Conservation (phyloP, 2,329 filamentous ascomycete species). For the Penicillium sp. region DNA sequence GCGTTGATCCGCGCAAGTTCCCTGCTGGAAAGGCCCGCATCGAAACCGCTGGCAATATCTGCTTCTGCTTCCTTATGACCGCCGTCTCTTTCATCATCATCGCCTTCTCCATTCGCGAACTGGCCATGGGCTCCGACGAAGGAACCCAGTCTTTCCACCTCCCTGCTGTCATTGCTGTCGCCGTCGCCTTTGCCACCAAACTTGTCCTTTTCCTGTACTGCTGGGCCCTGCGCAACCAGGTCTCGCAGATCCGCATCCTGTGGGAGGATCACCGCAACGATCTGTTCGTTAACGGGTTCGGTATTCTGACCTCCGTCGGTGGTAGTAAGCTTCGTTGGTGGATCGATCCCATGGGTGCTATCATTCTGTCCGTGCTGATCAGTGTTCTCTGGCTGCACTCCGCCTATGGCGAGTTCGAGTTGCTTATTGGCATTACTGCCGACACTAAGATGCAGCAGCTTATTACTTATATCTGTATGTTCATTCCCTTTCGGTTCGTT, state of each 20-base stretch:
- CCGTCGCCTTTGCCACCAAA: conserved; percentile 81
- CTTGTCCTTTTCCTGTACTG: conserved; percentile 84
- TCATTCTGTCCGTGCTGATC: conserved; percentile 76
- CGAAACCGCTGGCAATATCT: conserved; percentile 92
- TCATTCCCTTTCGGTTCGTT: neutral
- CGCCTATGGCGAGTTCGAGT: conserved; percentile 82
- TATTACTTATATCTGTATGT: conserved; percentile 83
- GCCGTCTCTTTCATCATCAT: conserved; percentile 89
- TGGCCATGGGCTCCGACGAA: conserved; percentile 51
- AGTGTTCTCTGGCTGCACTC: conserved; percentile 78
- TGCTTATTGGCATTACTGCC: conserved; percentile 85
- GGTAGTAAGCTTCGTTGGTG: conserved; percentile 88
- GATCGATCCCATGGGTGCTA: conserved; percentile 90
- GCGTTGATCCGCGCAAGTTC: conserved; percentile 80
- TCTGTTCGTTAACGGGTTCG: conserved; percentile 91
- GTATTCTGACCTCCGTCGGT: conserved; percentile 85
- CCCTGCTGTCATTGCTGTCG: conserved; percentile 80
- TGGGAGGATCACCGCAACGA: conserved; percentile 99
- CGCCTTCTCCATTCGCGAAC: conserved; percentile 74
- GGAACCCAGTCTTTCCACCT: conserved; percentile 68
- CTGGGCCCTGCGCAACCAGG: conserved; percentile 84
- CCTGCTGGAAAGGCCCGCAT: conserved; percentile 91
- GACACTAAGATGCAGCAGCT: conserved; percentile 83
- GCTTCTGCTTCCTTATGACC: conserved; percentile 95
- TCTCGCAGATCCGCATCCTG: conserved; percentile 85